These are phyloP conservation scores for Nadsonia starkeyi-henricii DNA, from an alignment of 1,139 yeast genomes.

Conservation along the genomic window DNA sequence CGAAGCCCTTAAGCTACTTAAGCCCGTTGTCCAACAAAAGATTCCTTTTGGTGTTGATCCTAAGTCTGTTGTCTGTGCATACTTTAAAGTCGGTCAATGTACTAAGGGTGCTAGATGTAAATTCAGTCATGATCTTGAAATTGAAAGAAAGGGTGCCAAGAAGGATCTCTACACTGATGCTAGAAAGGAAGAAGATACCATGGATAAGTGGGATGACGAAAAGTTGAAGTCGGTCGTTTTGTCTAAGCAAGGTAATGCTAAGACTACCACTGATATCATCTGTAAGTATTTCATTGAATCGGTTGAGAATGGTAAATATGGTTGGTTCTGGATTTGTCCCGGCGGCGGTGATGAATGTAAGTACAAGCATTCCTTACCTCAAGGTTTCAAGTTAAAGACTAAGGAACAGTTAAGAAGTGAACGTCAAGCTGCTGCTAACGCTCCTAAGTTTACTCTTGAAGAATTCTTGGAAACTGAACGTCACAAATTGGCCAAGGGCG, in stretches of 20 bases:
- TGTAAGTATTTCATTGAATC: slow-evolving; percentile 94
- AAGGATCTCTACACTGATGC: slow-evolving; percentile 88
- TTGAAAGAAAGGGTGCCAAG: slow-evolving; percentile 82
- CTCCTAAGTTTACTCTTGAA: slow-evolving; percentile 86
- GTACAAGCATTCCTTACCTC: slow-evolving; percentile 93
- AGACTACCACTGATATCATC: slow-evolving; percentile 87
- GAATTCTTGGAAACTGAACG: slow-evolving; percentile 93
- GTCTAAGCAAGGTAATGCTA: slow-evolving; percentile 89
- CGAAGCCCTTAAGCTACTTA: slow-evolving; percentile 72
- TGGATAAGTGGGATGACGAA: slow-evolving; percentile 97
- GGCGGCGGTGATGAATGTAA: slow-evolving; percentile 87
- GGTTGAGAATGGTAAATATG: slow-evolving; percentile 92
- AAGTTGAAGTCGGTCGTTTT: slow-evolving; percentile 73
- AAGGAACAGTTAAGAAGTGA: slow-evolving; percentile 90
- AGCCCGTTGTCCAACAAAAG: slow-evolving; percentile 55
- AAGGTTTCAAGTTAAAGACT: slow-evolving; percentile 91
- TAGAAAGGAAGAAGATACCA: slow-evolving; percentile 68
- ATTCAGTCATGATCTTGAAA: slow-evolving; percentile 78
- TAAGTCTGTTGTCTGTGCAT: slow-evolving; percentile 80
- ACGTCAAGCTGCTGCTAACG: slow-evolving; percentile 68
- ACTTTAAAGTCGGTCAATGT: slow-evolving; percentile 82
- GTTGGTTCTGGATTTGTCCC: slow-evolving; percentile 99
- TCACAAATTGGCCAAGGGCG: slow-evolving; percentile 59
- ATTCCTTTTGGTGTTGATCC: slow-evolving; percentile 98
- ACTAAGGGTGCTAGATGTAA: slow-evolving; percentile 85